Percentiles rank a stretch among this genome's conserved stretches.
Evolutionary conservation across 768 basidiomycete genomes (phyloP).

Genomic region (Macrolepiota fuliginosa): DNA sequence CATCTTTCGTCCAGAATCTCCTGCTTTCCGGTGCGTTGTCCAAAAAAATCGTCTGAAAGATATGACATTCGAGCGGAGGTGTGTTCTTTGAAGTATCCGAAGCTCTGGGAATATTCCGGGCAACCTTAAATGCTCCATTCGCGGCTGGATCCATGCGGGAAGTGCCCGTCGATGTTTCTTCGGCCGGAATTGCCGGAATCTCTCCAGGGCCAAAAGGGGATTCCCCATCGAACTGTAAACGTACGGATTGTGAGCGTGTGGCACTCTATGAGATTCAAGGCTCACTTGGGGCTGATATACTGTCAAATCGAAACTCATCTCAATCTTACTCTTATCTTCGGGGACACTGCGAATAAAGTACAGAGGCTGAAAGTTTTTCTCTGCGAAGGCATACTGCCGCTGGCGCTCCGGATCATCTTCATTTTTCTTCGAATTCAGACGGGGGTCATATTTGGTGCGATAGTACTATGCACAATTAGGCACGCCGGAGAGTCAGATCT

Average conservation of each 20-base stretch:
- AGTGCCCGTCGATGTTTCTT: background rate
- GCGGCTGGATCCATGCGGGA: background rate
- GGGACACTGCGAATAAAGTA: slow-evolving; percentile 46
- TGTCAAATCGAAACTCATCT: slow-evolving; percentile 52
- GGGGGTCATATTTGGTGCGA: slow-evolving; percentile 33
- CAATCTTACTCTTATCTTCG: slow-evolving; percentile 41
- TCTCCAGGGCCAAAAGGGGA: background rate
- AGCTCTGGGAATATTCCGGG: too few relatives aligned
- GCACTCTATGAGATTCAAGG: background rate
- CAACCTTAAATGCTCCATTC: background rate
- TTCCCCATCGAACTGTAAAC: background rate
- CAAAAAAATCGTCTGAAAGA: slow-evolving; percentile 48
- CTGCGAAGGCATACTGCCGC: too few relatives aligned
- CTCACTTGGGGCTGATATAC: slow-evolving; percentile 46
- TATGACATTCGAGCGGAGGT: slow-evolving; percentile 29
- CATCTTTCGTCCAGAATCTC: slow-evolving; percentile 39
- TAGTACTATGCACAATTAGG: slow-evolving; percentile 31
- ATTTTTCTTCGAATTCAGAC: slow-evolving; percentile 26
- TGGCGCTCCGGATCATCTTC: slow-evolving; percentile 21
- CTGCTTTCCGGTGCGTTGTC: slow-evolving; percentile 36
- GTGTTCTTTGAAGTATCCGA: too few relatives aligned
- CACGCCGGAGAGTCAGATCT: background rate
- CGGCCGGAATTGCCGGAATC: background rate
- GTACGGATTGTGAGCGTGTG: background rate
- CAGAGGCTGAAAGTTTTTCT: slow-evolving; percentile 34